Percentiles rank a stretch among this genome's conserved stretches.
These are phyloP conservation scores for Endoconidiophora polonica DNA, from an alignment of 2,329 filamentous ascomycete genomes.

Conservation along the genomic window DNA sequence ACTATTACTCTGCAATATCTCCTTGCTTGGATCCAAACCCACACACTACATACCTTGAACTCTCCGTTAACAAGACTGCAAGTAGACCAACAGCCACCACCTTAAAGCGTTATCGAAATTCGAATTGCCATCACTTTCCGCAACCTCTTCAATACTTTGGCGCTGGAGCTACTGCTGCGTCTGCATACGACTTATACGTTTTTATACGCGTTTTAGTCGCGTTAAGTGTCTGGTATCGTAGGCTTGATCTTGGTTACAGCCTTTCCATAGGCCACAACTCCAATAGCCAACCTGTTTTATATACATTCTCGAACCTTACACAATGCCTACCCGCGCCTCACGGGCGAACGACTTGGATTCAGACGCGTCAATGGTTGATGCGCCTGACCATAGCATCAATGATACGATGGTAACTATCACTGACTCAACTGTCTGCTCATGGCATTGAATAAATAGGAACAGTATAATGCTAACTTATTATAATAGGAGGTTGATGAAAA, in stretches of 20 bases:
- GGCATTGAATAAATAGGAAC: background rate
- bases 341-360: conserved; percentile 36
- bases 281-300: conserved; percentile 15
- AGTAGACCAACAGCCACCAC: too few relatives aligned
- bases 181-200: background rate
- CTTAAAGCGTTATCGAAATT: too few relatives aligned
- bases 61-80: too few relatives aligned
- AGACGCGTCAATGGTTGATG: conserved; percentile 48
- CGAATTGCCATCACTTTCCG: too few relatives aligned
- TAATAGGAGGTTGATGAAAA: conserved; percentile 45
- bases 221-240: conserved; percentile 28
- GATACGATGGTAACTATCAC: conserved; percentile 7
- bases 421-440: background rate
- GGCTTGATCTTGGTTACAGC: background rate
- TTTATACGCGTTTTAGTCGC: conserved; percentile 24
- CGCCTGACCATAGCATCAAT: conserved; percentile 27
- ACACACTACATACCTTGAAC: too few relatives aligned
- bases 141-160: too few relatives aligned
- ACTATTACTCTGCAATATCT: too few relatives aligned
- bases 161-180: too few relatives aligned
- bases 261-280: background rate
- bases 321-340: conserved; percentile 38
- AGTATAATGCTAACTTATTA: background rate
- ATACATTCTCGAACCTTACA: conserved; percentile 14
- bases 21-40: too few relatives aligned